These are phyloP conservation scores for Cercospora sp. DNA, from an alignment of 2,329 filamentous ascomycete genomes.

Conservation along the genomic window DNA sequence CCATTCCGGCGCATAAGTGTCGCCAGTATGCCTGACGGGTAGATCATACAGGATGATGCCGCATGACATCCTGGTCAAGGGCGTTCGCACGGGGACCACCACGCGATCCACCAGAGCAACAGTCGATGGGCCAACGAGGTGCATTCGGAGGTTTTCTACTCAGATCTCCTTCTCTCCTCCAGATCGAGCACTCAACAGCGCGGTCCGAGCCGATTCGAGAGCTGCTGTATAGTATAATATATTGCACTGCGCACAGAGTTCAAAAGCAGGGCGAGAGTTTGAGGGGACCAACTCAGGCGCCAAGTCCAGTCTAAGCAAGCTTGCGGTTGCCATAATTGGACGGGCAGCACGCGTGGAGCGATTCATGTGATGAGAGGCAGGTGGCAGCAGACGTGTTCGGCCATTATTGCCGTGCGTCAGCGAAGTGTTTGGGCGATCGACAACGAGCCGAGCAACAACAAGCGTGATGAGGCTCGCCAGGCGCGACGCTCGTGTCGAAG, in stretches of 20 bases:
- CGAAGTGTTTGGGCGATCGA: neutral
- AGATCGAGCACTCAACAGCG: conserved; percentile 21
- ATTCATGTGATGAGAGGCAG: conserved; percentile 4
- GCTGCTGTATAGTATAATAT: conserved; percentile 16
- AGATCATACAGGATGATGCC: conserved; percentile 19
- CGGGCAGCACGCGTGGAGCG: neutral
- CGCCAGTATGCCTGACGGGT: conserved; percentile 4
- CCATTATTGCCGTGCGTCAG: neutral
- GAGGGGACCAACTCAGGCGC: conserved; percentile 10
- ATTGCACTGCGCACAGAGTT: conserved; percentile 14
- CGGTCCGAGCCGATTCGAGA: conserved; percentile 25
- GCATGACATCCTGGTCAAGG: conserved; percentile 18
- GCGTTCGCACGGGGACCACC: conserved; percentile 20
- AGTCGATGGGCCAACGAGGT: conserved; percentile 12
- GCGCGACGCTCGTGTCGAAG: neutral
- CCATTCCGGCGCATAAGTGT: conserved; percentile 7
- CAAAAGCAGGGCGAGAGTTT: conserved; percentile 21
- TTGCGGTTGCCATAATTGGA: conserved; percentile 24
- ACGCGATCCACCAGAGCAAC: conserved; percentile 19
- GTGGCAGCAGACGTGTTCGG: neutral
- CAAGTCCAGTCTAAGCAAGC: conserved; percentile 13
- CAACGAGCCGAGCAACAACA: neutral
- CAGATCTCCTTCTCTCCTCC: conserved; percentile 20
- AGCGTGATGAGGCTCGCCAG: neutral
- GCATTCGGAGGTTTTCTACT: conserved; percentile 23